These are phyloP conservation scores for Zygosaccharomyces lentus DNA, from an alignment of 805 yeast species.

Conservation along the genomic window DNA sequence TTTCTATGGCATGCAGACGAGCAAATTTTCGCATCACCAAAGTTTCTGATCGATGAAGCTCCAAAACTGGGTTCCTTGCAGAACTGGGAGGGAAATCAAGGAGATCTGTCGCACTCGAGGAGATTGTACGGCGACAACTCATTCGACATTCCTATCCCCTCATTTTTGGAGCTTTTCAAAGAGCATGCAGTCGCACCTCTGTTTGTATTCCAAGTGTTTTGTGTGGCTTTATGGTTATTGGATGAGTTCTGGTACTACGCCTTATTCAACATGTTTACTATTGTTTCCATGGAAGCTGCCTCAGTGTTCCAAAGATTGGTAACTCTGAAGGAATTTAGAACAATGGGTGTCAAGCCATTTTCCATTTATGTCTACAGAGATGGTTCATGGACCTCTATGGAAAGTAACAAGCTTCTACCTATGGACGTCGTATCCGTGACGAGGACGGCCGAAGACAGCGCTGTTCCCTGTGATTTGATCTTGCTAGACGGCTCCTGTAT, in stretches of 20 bases:
- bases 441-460: constrained; percentile 86
- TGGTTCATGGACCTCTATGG: constrained; percentile 60
- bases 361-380: constrained; percentile 68
- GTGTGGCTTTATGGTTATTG: constrained; percentile 92
- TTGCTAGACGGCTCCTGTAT: constrained; percentile 87
- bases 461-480: constrained; percentile 90
- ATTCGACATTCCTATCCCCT: constrained; percentile 94
- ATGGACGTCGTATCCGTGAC: constrained; percentile 86
- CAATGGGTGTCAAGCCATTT: constrained; percentile 96
- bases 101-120: constrained; percentile 45
- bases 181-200: constrained; percentile 99
- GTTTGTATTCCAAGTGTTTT: constrained; percentile 92
- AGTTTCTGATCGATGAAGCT: constrained; percentile 54
- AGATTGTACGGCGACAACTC: constrained; percentile 78
- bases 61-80: constrained; percentile 59
- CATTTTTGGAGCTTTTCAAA: constrained; percentile 83
- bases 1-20: constrained; percentile 60
- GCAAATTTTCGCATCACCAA: constrained; percentile 72
- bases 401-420: constrained; percentile 77
- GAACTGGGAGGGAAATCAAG: constrained; percentile 48
- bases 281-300: constrained; percentile 87
- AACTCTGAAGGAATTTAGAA: constrained; percentile 91
- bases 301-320: constrained; percentile 93
- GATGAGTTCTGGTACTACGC: constrained; percentile 98
- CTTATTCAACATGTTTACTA: constrained; percentile 84